phyloP scores from a whole-genome alignment of 306 rosid genomes.

The Pterocarpus santalinus region DNA sequence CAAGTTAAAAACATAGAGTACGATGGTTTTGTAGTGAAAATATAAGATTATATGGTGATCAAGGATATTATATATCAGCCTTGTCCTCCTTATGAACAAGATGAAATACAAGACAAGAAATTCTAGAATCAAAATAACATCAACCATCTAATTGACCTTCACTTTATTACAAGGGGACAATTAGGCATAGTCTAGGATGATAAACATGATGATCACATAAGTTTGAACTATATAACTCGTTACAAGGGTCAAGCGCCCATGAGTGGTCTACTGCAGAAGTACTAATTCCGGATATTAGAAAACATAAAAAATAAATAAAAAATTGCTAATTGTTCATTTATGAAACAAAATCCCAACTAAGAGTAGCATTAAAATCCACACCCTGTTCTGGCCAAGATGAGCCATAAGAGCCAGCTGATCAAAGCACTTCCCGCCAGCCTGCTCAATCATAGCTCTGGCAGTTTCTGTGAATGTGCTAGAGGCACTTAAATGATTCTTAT shows the following conservation, averaged over 20 bases:
- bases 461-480: slow-evolving; percentile 63
- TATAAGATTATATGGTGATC: neutral
- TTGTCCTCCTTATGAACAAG: neutral
- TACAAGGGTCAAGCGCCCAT: neutral
- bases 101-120: neutral
- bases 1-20: neutral
- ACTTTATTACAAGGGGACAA: neutral
- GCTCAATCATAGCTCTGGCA: slow-evolving; percentile 75
- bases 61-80: neutral
- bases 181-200: neutral
- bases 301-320: neutral
- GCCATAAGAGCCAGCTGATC: slow-evolving; percentile 72
- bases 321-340: neutral
- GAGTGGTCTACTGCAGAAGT: neutral
- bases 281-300: neutral
- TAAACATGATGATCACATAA: neutral
- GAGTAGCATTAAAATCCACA: slow-evolving; percentile 33
- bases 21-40: neutral
- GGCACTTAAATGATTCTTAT: too few relatives aligned
- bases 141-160: neutral
- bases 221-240: neutral
- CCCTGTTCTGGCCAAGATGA: slow-evolving; percentile 73
- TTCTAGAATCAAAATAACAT: neutral
- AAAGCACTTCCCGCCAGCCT: slow-evolving; percentile 78
- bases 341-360: slow-evolving; percentile 5